Evolutionary conservation across 495 filamentous ascomycete species (phyloP).

Genomic region (Hypoxylon lienhwacheense): DNA sequence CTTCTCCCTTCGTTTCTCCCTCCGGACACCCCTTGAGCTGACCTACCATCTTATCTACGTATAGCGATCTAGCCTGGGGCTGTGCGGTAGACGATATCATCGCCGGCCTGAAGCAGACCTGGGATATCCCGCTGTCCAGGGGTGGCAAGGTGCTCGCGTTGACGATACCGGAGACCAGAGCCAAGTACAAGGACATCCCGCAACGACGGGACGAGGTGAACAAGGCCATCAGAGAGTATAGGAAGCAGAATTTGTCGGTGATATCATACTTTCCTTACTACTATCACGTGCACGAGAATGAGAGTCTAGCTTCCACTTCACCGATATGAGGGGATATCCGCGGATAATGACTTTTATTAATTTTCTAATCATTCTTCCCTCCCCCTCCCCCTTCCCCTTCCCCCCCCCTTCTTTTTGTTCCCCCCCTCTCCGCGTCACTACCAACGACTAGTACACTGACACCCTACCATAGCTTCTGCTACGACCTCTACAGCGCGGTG

Average conservation of each 20-base stretch:
- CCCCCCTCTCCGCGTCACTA: too few species aligned
- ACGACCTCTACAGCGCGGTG: conserved; percentile 56
- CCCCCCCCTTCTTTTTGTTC: too few species aligned
- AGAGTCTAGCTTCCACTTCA: not conserved
- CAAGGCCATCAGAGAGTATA: conserved; percentile 50
- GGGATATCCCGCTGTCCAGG: conserved; percentile 49
- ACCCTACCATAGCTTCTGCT: conserved; percentile 46
- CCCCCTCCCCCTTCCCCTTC: too few species aligned
- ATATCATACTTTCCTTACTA: not conserved
- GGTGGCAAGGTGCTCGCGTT: conserved; percentile 60
- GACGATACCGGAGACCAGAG: conserved; percentile 57
- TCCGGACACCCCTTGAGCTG: too few species aligned
- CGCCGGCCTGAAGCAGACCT: conserved; percentile 46
- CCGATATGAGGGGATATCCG: not conserved
- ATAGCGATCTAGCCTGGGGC: conserved; percentile 50
- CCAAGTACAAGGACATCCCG: conserved; percentile 35
- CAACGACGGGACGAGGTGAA: conserved; percentile 54
- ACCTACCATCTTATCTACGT: not conserved
- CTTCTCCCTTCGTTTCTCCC: too few species aligned
- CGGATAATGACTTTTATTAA: too few species aligned
- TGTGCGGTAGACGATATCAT: conserved; percentile 41
- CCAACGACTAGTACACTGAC: not conserved
- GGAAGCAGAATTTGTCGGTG: conserved; percentile 52
- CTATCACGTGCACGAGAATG: not conserved
- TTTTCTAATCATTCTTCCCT: too few species aligned